Evolutionary conservation across 345 rosid genomes (phyloP).

Genomic region (Linum usitatissimum): DNA sequence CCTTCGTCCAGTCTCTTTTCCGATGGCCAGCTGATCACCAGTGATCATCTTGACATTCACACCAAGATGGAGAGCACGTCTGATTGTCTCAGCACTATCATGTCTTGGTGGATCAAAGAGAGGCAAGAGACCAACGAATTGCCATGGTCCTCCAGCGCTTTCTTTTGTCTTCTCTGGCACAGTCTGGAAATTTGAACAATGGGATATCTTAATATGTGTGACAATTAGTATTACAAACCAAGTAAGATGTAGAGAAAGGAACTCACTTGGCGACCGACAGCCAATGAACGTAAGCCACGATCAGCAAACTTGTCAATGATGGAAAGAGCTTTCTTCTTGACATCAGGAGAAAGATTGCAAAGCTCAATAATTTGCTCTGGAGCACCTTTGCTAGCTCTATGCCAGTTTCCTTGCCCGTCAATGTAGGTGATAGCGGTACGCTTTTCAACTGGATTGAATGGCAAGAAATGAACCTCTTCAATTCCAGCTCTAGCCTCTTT

Average conservation of each 20-base stretch:
- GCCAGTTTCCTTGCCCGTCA: slow-evolving; percentile 63
- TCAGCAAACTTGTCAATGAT: slow-evolving; percentile 61
- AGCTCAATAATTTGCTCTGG: slow-evolving; percentile 95
- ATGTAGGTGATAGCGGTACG: slow-evolving; percentile 87
- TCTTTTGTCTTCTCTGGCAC: slow-evolving; percentile 69
- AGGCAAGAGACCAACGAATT: slow-evolving; percentile 83
- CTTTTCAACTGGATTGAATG: slow-evolving; percentile 89
- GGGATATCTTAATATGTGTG: neutral
- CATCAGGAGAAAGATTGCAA: slow-evolving; percentile 50
- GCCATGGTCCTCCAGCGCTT: slow-evolving; percentile 69
- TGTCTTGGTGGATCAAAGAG: slow-evolving; percentile 91
- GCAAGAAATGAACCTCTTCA: slow-evolving; percentile 81
- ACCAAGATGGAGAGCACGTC: slow-evolving; percentile 70
- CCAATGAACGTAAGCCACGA: slow-evolving; percentile 66
- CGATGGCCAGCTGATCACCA: slow-evolving; percentile 83
- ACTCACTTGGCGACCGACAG: neutral
- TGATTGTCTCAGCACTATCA: slow-evolving; percentile 74
- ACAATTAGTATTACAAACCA: neutral
- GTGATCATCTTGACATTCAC: slow-evolving; percentile 89
- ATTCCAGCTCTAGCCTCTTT: slow-evolving; percentile 89
- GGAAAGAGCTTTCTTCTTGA: slow-evolving; percentile 36
- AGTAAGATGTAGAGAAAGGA: neutral
- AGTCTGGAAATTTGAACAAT: slow-evolving; percentile 17
- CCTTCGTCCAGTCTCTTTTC: slow-evolving; percentile 78
- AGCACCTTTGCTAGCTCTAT: slow-evolving; percentile 82